phyloP scores from a whole-genome alignment of 352 stramenopile species.

The Peronosclerospora sorghi region DNA sequence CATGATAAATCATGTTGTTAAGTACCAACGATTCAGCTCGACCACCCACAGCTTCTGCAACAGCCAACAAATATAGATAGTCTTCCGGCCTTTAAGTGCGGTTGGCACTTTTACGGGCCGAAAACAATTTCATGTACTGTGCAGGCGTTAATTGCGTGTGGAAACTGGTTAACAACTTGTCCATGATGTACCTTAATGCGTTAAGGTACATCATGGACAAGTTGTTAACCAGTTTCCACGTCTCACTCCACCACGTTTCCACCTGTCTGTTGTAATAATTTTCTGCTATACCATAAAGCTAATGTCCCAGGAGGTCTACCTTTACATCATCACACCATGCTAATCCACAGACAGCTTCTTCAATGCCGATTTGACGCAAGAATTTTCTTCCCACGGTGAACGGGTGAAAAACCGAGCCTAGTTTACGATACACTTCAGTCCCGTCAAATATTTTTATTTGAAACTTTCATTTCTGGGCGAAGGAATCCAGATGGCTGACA shows the following conservation, averaged over 20 bases:
- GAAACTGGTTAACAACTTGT: neutral
- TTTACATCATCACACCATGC: too few relatives aligned
- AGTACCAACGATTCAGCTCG: neutral
- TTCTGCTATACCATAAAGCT: neutral
- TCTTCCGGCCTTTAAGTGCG: neutral
- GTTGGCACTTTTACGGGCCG: too few relatives aligned
- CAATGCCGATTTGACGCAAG: neutral
- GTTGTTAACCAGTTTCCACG: neutral
- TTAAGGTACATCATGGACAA: neutral
- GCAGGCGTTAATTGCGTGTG: neutral
- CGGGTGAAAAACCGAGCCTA: neutral
- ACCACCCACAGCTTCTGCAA: neutral
- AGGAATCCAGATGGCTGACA: neutral
- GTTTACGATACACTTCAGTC: neutral
- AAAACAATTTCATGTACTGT: neutral
- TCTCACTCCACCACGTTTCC: constrained; percentile 1
- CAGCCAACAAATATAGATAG: neutral
- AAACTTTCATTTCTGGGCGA: neutral
- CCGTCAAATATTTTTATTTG: neutral
- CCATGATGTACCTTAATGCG: constrained; percentile 1
- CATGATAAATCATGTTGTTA: neutral
- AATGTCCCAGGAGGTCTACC: neutral
- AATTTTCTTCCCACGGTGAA: neutral
- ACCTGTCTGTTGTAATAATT: too few relatives aligned
- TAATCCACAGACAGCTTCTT: neutral